Base-by-base conservation (phyloP, 2,329 filamentous ascomycete species). In the Colletotrichum abscissum region DNA sequence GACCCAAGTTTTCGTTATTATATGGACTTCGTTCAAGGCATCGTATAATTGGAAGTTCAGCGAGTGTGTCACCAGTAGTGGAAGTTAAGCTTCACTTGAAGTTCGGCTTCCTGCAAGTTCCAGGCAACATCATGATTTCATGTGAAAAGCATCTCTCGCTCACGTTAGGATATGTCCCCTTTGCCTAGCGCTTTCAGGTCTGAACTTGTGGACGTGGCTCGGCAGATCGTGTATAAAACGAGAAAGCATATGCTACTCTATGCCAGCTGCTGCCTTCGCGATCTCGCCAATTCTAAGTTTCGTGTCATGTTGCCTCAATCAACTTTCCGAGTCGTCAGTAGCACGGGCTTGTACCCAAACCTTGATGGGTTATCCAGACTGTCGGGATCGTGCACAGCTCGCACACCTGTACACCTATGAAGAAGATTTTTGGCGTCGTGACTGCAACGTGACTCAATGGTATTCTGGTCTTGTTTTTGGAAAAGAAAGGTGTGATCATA, bases 401-500 rank as follows among this genome's bases (percentile, higher is more conserved):
- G 42, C 42, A 54, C 60, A 63, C 6, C 54, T 14, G 28, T 52
- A 12, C 28, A 16, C 28, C 22, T 24, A 8, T 19, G 22, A 24
- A 38, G 49, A 49, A 55, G 30, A 22, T 22, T 52, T 52, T 8
- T 52, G 26, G 8, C 28, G 22, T 54, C n/a, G 26, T 28, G 22
- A 28, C 16, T 65, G 67, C 26, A 69, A 69, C 67, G 35, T 49
- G 60, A 38, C 60, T 65, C 22, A 22, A 38, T 22, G 4, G 26
- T 19, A 14, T n/a, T 22, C 5, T 33, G 16, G 6, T 14, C 11
- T 19, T 22, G 42, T 11, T 49, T 22, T 11, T 49, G 19, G 60
- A 28, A 38, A 14, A 26, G 28, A 56, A 46, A 56, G 26, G 8
- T 16, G 26, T 22, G 33, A 28, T 42, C 22, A 54, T n/a, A 24